phyloP scores from a whole-genome alignment of 257 asterid genomes.

The Lavandula angustifolia region DNA sequence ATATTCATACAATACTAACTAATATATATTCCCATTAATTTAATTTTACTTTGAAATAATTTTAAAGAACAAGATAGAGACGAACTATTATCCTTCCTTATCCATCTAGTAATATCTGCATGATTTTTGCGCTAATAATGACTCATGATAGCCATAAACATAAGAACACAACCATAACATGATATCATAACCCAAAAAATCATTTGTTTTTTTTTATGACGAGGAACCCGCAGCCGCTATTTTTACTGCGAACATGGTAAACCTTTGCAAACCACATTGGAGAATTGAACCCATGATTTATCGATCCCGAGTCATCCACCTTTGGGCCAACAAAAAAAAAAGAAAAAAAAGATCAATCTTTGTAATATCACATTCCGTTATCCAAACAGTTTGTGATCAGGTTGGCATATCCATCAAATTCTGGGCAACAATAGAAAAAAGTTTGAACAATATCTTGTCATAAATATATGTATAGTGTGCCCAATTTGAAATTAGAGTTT shows the following conservation, averaged over 20 bases:
- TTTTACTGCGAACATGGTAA: too few species aligned
- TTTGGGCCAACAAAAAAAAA: neutral
- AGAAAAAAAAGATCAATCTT: too few species aligned
- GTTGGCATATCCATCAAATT: slow-evolving; percentile 32
- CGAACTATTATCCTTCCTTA: slow-evolving; percentile 33
- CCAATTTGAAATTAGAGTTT: slow-evolving; percentile 29
- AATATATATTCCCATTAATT: neutral
- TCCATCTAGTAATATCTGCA: slow-evolving; percentile 23
- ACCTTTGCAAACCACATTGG: too few species aligned
- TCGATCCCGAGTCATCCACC: too few species aligned
- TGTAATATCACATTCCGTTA: slow-evolving; percentile 22
- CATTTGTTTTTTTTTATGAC: too few species aligned
- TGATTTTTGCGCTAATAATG: slow-evolving; percentile 26
- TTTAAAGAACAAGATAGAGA: slow-evolving; percentile 25
- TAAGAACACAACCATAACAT: slow-evolving; percentile 18
- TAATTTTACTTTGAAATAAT: neutral
- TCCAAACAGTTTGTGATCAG: slow-evolving; percentile 31
- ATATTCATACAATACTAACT: too few species aligned
- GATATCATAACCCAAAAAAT: too few species aligned
- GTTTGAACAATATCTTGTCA: slow-evolving; percentile 27
- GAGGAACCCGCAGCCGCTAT: too few species aligned
- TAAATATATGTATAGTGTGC: slow-evolving; percentile 18
- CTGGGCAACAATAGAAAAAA: slow-evolving; percentile 10
- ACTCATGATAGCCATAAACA: slow-evolving; percentile 27
- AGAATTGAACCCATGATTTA: too few species aligned